Base-by-base conservation (phyloP, 2,329 filamentous ascomycete genomes). In the Spiromastix sp. region DNA sequence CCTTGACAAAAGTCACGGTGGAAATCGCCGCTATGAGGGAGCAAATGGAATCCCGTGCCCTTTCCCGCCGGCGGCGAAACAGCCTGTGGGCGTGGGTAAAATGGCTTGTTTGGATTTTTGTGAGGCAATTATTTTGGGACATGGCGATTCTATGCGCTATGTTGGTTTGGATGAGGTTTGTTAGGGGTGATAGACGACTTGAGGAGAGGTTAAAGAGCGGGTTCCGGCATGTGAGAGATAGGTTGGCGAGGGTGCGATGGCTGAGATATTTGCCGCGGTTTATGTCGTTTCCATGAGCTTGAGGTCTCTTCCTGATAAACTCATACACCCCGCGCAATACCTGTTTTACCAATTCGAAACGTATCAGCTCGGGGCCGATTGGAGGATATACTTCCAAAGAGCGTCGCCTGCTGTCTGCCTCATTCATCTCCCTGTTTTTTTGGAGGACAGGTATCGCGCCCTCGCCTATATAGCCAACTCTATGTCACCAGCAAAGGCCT, bases 21-120 rank as follows among this genome's bases (percentile, higher is more conserved):
- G 91, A 98, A 60, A 77, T 98, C 20, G 87, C 91, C 1, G 91
- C 91, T 1, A 62, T 96, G 42, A 74, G 91, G 22, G 91, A 98
- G 60, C 87, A 96, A 54, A 81, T 96, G 46, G 81, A 85, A 36
- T 73, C 77, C 0, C 78, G 84, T 0, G 71, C 82, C 9, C 74
- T 89, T 45, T 81, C 81, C 63, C 73, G 74, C 42, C 71, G 73
- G 46, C 79, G 72, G 46, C 72, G 74, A 25, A 74, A 73, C 42
- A 79, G 73, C 36, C 57, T 82, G 16, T 70, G 75, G 32, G 71
- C 77, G 1, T 93, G 85, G 84, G 32, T 80, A 1, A 67, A 74
- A 29, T 85, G 85, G 72, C 47, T 80, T 3, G 55, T 81, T 1
- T 87, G 81, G 81, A 60, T 75, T 26, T 55, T 73, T 13, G 57